phyloP scores from a whole-genome alignment of 768 basidiomycete species.

The Phanerochaete carnosa region DNA sequence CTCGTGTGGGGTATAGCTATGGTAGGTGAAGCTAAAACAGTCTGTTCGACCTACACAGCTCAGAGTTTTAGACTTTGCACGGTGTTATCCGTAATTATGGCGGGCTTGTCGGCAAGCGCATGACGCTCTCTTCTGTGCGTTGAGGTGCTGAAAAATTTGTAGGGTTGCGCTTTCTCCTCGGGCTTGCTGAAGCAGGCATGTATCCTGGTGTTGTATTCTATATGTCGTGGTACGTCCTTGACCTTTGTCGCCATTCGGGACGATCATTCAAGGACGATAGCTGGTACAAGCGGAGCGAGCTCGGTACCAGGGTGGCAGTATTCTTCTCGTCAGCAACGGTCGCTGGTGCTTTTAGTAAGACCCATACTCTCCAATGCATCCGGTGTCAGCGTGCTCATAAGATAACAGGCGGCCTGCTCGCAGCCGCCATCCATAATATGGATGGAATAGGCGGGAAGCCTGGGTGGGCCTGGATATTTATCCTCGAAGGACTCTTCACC shows the following conservation, averaged over 20 bases:
- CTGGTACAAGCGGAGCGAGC: conserved; percentile 80
- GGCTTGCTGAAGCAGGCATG: conserved; percentile 49
- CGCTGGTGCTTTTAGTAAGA: conserved; percentile 70
- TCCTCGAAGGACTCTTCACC: conserved; percentile 71
- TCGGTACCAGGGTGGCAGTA: conserved; percentile 64
- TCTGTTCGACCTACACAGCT: not conserved
- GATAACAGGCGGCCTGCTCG: conserved; percentile 53
- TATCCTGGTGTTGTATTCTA: conserved; percentile 58
- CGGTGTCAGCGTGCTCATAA: not conserved
- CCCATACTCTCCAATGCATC: not conserved
- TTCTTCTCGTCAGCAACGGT: conserved; percentile 83
- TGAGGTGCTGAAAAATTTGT: not conserved
- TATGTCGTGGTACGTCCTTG: conserved; percentile 46
- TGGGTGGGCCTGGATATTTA: conserved; percentile 73
- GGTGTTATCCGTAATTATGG: conserved; percentile 59
- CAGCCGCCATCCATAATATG: conserved; percentile 69
- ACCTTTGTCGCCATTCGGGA: not conserved
- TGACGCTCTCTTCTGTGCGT: not conserved
- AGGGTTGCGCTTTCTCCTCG: conserved; percentile 63
- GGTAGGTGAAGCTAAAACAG: conserved; percentile 23
- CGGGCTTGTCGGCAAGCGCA: conserved; percentile 52
- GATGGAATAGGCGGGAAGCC: conserved; percentile 60
- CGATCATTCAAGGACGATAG: conserved; percentile 29
- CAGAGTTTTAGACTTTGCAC: conserved; percentile 48
- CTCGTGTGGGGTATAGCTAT: conserved; percentile 39